Evolutionary conservation across 1,139 yeast genomes (phyloP).

Genomic region (Candida tetrigidarum): DNA sequence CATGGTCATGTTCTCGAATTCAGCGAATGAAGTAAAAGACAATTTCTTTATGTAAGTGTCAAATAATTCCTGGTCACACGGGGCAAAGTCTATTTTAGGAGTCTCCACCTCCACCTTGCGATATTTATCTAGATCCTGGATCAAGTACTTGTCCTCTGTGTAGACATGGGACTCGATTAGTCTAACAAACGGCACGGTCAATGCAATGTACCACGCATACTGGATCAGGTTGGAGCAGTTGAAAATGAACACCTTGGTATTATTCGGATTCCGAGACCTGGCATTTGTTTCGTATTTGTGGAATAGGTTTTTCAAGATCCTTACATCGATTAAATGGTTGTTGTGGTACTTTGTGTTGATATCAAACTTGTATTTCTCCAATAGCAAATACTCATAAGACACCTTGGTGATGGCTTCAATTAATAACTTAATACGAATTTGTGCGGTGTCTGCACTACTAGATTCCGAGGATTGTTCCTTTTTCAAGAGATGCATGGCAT

Average conservation of each 20-base stretch:
- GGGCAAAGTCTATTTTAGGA: constrained; percentile 25
- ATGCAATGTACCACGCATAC: constrained; percentile 44
- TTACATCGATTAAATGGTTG: constrained; percentile 35
- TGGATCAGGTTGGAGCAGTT: constrained; percentile 41
- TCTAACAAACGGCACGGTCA: constrained; percentile 41
- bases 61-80: constrained; percentile 30
- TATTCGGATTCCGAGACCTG: constrained; percentile 18
- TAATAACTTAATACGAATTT: constrained; percentile 21
- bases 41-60: constrained; percentile 30
- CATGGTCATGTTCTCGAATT: constrained; percentile 27
- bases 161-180: constrained; percentile 39
- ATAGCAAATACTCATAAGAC: constrained; percentile 43
- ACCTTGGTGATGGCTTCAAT: constrained; percentile 40
- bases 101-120: constrained; percentile 18
- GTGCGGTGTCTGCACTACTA: constrained; percentile 19
- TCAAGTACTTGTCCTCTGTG: constrained; percentile 28
- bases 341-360: constrained; percentile 38
- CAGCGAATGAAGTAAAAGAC: constrained; percentile 30
- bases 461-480: constrained; percentile 38
- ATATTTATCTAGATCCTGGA: constrained; percentile 22
- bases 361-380: constrained; percentile 47
- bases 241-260: constrained; percentile 37
- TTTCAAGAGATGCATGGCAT: constrained; percentile 29
- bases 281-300: constrained; percentile 22
- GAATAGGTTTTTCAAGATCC: constrained; percentile 28